Conservation (phyloP, 495 filamentous ascomycete genomes). For the Xylaria grammica region DNA sequence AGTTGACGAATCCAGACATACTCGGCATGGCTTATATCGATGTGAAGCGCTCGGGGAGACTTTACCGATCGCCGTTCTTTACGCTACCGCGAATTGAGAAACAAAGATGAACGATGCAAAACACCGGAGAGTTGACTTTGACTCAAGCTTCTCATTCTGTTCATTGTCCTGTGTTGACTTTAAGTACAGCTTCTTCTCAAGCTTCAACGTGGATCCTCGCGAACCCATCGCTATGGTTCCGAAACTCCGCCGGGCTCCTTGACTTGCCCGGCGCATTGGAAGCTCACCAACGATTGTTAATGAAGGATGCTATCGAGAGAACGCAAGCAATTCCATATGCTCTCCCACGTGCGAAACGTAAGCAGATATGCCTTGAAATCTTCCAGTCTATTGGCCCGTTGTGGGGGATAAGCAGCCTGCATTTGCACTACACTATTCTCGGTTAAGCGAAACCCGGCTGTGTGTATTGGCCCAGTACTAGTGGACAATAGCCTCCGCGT, state of each 20-base stretch:
- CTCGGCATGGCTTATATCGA: background rate
- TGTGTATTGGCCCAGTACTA: background rate
- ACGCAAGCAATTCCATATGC: too few species aligned
- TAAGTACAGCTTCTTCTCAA: background rate
- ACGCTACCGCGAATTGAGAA: background rate
- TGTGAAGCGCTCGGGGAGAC: background rate
- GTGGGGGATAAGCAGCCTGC: constrained; percentile 37
- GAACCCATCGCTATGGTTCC: background rate
- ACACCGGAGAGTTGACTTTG: background rate
- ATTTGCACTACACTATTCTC: constrained; percentile 18
- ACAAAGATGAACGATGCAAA: background rate
- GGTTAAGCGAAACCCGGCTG: constrained; percentile 8
- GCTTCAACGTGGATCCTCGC: background rate
- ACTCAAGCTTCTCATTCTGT: background rate
- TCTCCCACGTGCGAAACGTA: too few species aligned
- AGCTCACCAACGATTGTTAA: background rate
- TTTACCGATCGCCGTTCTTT: background rate
- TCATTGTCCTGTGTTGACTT: background rate
- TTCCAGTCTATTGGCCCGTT: too few species aligned
- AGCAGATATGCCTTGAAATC: too few species aligned
- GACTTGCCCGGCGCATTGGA: background rate
- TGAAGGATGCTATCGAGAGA: background rate
- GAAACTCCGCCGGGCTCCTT: background rate
- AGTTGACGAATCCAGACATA: constrained; percentile 30
- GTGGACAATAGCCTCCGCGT: background rate